A percentile compares a stretch with the other conserved stretches of the same genome.
Conservation (phyloP, 176 grass and related monocot genomes). For the Musa schizocarpa region DNA sequence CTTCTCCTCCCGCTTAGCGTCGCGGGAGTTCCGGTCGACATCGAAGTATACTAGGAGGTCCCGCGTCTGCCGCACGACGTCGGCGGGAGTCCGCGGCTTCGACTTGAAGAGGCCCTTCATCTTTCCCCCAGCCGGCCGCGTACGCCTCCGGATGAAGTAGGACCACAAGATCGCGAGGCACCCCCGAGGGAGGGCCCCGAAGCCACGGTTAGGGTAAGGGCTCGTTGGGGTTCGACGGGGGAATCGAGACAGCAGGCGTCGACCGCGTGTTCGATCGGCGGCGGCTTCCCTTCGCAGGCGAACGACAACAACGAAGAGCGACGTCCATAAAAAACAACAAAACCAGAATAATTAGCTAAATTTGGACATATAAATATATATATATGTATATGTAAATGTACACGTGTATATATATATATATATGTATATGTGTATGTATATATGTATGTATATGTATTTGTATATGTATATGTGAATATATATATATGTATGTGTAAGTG, state of each 20-base stretch:
- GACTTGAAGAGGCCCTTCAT: conserved; percentile 97
- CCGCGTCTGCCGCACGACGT: conserved; percentile 71
- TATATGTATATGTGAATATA: fast-evolving
- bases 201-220: background rate
- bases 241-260: background rate
- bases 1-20: conserved; percentile 84
- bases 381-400: too few relatives aligned
- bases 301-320: background rate
- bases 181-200: background rate
- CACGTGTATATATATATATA: too few relatives aligned
- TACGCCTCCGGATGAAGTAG: background rate
- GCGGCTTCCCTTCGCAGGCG: background rate
- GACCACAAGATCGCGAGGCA: background rate
- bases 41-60: conserved; percentile 63
- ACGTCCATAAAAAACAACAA: background rate
- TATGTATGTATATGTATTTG: too few relatives aligned
- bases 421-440: too few relatives aligned
- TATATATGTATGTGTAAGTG: fast-evolving
- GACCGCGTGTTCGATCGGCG: background rate
- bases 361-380: background rate
- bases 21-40: conserved; percentile 26
- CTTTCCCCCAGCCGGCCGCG: background rate
- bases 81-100: conserved; percentile 68
- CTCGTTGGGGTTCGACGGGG: background rate
- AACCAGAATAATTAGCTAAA: background rate